Conservation (phyloP, 208 protist genomes). For the Entamoeba moshkovskii region DNA sequence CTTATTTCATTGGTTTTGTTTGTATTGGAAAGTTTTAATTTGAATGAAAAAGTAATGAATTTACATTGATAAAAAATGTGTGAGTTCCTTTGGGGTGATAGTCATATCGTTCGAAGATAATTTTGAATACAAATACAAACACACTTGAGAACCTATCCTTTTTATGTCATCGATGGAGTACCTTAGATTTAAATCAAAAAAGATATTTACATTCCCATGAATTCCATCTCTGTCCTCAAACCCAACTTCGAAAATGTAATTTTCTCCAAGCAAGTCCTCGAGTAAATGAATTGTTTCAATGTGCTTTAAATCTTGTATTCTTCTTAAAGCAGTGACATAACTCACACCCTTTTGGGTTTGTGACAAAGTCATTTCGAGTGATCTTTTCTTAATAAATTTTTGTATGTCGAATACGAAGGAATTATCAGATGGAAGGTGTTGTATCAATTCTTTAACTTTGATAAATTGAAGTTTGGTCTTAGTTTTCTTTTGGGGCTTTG, state of each 20-base stretch:
- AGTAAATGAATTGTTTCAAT: background rate
- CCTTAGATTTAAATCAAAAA: too few relatives aligned
- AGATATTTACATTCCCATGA: background rate
- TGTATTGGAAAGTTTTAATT: too few relatives aligned
- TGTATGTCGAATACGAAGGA: background rate
- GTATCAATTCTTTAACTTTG: background rate
- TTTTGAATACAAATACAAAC: too few relatives aligned
- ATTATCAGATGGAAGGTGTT: background rate
- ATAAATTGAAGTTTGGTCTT: background rate
- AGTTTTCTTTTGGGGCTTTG: background rate
- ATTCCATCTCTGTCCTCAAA: background rate
- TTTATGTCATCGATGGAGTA: too few relatives aligned
- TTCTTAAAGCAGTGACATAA: background rate
- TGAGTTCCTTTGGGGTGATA: too few relatives aligned
- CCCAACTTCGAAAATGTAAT: background rate
- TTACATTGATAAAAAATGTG: too few relatives aligned
- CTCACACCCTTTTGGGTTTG: background rate
- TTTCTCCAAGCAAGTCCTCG: background rate
- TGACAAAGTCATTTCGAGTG: background rate
- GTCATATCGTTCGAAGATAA: too few relatives aligned
- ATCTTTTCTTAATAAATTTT: background rate
- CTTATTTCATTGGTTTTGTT: too few relatives aligned
- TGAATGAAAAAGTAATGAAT: too few relatives aligned
- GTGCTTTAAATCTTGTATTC: background rate
- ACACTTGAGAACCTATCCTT: too few relatives aligned